These are phyloP conservation scores for Colletotrichum brevisporum DNA, from an alignment of 2,329 filamentous ascomycete species.

Conservation along the genomic window DNA sequence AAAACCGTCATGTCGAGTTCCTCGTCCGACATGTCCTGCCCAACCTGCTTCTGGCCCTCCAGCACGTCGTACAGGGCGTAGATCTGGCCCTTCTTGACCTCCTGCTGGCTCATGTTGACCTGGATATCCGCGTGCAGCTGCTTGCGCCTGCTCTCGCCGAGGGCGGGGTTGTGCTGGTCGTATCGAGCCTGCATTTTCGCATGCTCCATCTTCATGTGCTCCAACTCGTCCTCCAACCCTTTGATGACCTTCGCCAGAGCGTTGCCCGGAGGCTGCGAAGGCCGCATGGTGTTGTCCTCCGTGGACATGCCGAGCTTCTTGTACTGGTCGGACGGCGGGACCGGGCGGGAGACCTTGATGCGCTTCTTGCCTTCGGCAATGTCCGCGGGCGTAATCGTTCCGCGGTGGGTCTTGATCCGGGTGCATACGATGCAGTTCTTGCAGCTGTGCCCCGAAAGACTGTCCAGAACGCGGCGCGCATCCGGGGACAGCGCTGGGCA, in stretches of 20 bases:
- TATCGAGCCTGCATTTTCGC: slow-evolving; percentile 73
- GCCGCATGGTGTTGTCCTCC: slow-evolving; percentile 72
- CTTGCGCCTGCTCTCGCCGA: slow-evolving; percentile 76
- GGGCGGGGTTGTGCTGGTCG: slow-evolving; percentile 75
- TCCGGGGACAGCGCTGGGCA: slow-evolving; percentile 65
- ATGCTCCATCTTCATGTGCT: slow-evolving; percentile 81
- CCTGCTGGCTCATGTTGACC: slow-evolving; percentile 72
- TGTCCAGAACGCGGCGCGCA: slow-evolving; percentile 67
- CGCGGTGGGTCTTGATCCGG: slow-evolving; percentile 64
- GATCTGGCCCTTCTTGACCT: slow-evolving; percentile 83
- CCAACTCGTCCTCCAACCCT: slow-evolving; percentile 82
- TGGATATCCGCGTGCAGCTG: slow-evolving; percentile 73
- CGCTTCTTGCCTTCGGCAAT: slow-evolving; percentile 66
- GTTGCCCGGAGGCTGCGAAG: slow-evolving; percentile 76
- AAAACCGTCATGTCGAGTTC: slow-evolving; percentile 76
- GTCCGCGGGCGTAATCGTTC: slow-evolving; percentile 53
- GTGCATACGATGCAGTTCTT: slow-evolving; percentile 71
- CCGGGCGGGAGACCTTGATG: slow-evolving; percentile 73
- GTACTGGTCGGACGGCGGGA: slow-evolving; percentile 71
- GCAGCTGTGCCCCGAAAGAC: slow-evolving; percentile 68
- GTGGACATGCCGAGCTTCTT: slow-evolving; percentile 54
- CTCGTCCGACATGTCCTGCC: slow-evolving; percentile 73
- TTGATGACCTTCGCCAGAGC: slow-evolving; percentile 90
- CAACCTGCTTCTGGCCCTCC: slow-evolving; percentile 80
- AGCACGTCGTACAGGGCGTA: slow-evolving; percentile 88